Conservation (phyloP, 2,329 filamentous ascomycete genomes). For the Rosellinia necatrix region DNA sequence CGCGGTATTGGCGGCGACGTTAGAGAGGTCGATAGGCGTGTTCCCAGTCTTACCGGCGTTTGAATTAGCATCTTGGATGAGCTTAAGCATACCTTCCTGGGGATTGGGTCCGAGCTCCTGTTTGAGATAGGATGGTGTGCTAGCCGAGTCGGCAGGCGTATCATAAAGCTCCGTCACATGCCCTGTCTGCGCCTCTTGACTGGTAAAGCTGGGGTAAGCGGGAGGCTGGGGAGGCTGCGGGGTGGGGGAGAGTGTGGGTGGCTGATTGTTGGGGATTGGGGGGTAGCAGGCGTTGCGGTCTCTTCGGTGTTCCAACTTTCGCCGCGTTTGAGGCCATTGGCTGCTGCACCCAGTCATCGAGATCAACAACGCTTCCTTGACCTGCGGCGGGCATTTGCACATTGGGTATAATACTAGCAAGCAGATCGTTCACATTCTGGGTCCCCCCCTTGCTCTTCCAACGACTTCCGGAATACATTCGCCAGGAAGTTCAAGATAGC, state of each 20-base stretch:
- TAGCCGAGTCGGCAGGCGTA: constrained; percentile 50
- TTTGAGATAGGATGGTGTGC: constrained; percentile 55
- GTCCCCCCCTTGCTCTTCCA: constrained; percentile 80
- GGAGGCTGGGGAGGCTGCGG: constrained; percentile 40
- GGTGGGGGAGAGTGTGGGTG: constrained; percentile 37
- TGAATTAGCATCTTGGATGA: constrained; percentile 68
- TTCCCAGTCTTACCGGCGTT: constrained; percentile 48
- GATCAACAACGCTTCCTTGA: constrained; percentile 63
- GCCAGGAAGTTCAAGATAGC: constrained; percentile 97
- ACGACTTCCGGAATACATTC: constrained; percentile 91
- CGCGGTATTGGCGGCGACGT: constrained; percentile 60
- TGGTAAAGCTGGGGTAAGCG: constrained; percentile 34
- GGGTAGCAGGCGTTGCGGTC: constrained; percentile 59
- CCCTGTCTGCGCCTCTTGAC: constrained; percentile 52
- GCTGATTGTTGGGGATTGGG: constrained; percentile 52
- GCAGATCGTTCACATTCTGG: constrained; percentile 82
- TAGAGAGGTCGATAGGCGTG: constrained; percentile 54
- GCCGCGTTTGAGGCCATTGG: constrained; percentile 45
- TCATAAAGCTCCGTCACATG: constrained; percentile 67
- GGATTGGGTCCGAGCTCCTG: constrained; percentile 62
- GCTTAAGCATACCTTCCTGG: constrained; percentile 66
- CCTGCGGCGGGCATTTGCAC: constrained; percentile 53
- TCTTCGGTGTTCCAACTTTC: constrained; percentile 53
- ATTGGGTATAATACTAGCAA: constrained; percentile 72
- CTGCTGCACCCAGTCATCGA: constrained; percentile 61